Evolutionary conservation across 1,139 yeast genomes (phyloP).

Genomic region (Kodamaea sp.): DNA sequence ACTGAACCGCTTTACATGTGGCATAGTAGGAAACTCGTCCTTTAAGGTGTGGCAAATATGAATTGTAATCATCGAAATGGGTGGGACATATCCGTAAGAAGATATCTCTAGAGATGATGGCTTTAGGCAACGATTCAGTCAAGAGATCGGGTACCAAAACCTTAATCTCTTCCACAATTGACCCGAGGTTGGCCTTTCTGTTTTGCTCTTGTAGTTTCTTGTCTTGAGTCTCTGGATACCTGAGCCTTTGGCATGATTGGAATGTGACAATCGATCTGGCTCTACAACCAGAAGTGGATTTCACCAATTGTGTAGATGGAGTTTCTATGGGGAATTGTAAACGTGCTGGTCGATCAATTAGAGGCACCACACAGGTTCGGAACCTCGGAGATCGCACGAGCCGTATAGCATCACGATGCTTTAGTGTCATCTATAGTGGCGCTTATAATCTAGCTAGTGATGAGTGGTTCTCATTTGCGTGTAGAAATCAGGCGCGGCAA

Average conservation of each 20-base stretch:
- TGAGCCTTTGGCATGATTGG: too few relatives aligned
- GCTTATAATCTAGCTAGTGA: too few relatives aligned
- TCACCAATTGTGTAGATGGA: too few relatives aligned
- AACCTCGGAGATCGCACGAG: constrained; percentile 1
- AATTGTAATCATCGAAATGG: constrained; percentile 46
- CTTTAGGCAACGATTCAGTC: constrained; percentile 49
- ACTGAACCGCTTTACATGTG: constrained; percentile 53
- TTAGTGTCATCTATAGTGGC: constrained; percentile 1
- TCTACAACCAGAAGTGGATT: too few relatives aligned
- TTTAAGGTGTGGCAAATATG: constrained; percentile 59
- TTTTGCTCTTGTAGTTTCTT: constrained; percentile 20
- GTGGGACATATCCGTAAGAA: constrained; percentile 66
- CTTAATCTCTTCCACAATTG: constrained; percentile 53
- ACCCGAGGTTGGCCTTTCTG: constrained; percentile 61
- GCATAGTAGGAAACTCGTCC: constrained; percentile 63
- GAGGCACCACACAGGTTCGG: not conserved
- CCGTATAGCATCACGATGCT: not conserved
- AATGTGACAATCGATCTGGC: too few relatives aligned
- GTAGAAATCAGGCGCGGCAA: too few relatives aligned
- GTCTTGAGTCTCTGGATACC: too few relatives aligned
- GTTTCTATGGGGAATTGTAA: too few relatives aligned
- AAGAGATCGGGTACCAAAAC: constrained; percentile 59
- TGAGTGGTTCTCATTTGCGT: too few relatives aligned
- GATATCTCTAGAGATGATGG: constrained; percentile 51
- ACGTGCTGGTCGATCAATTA: too few relatives aligned